phyloP scores from a whole-genome alignment of 2,329 filamentous ascomycete genomes.

The Aurifilum marmelostoma region DNA sequence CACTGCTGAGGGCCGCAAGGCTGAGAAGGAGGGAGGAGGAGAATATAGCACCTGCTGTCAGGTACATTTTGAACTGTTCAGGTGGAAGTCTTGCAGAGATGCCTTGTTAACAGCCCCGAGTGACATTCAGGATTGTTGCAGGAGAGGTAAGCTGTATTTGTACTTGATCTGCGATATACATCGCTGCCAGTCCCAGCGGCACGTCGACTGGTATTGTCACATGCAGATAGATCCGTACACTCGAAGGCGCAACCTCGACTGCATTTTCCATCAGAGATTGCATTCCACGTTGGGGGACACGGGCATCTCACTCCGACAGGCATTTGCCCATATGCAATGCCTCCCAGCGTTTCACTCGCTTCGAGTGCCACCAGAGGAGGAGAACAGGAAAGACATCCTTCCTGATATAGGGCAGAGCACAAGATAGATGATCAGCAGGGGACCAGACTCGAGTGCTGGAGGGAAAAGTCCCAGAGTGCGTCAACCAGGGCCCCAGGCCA shows the following conservation, averaged over 20 bases:
- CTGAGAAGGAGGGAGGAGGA: constrained; percentile 2
- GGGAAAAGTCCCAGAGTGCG: neutral
- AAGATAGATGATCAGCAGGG: too few species aligned
- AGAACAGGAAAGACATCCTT: neutral
- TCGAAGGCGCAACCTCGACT: neutral
- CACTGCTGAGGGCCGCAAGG: neutral
- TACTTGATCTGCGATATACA: neutral
- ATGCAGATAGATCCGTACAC: neutral
- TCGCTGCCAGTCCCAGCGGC: neutral
- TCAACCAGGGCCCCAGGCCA: neutral
- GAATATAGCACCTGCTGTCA: neutral
- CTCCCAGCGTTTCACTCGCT: neutral
- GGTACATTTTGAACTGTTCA: neutral
- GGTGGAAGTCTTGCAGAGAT: too few species aligned
- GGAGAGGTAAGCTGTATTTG: neutral
- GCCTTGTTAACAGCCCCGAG: neutral
- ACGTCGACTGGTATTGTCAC: neutral
- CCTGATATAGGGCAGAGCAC: neutral
- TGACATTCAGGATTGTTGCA: neutral
- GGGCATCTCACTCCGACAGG: neutral
- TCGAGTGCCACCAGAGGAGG: neutral
- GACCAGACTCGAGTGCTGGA: neutral
- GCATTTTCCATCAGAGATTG: neutral
- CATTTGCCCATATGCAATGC: neutral
- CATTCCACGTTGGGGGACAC: neutral